A percentile compares a stretch with the other conserved stretches of the same genome.
Conservation (phyloP, 257 asterid genomes). For the Penstemon newberryi region DNA sequence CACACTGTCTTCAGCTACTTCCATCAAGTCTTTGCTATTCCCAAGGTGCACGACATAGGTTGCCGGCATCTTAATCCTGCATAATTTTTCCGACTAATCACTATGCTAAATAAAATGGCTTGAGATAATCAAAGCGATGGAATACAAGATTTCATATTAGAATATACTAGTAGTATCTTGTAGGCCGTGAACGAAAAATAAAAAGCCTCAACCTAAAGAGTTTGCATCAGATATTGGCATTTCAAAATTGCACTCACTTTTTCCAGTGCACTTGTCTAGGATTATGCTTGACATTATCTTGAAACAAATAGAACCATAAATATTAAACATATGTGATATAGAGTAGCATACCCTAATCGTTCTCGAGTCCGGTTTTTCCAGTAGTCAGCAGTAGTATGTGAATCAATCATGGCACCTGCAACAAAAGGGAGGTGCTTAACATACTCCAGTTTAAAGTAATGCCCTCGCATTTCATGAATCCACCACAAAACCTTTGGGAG, state of each 20-base stretch:
- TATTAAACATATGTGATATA: conserved; percentile 6
- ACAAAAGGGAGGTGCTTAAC: conserved; percentile 98
- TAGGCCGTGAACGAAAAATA: no score
- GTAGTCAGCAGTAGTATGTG: conserved; percentile 82
- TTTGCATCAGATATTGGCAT: not conserved
- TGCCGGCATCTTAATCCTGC: conserved; percentile 92
- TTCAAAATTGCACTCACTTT: not conserved
- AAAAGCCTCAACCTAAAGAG: no score
- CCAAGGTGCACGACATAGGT: conserved; percentile 98
- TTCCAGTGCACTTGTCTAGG: not conserved
- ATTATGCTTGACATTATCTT: conserved; percentile 13
- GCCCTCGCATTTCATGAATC: conserved; percentile 99
- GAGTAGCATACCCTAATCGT: conserved; percentile 61
- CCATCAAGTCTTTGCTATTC: conserved; percentile 90
- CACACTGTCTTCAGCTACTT: conserved; percentile 73
- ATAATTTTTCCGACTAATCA: conserved; percentile 5
- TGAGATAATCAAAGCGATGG: no score
- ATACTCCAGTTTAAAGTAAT: conserved; percentile 92
- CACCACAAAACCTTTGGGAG: conserved; percentile 99
- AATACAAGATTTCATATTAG: no score
- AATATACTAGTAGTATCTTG: no score
- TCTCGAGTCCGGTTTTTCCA: conserved; percentile 89
- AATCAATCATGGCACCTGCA: conserved; percentile 99
- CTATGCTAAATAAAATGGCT: no score
- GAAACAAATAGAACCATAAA: conserved; percentile 17